These are phyloP conservation scores for Fusarium praegraminearum DNA, from an alignment of 2,329 filamentous ascomycete genomes.

Conservation along the genomic window DNA sequence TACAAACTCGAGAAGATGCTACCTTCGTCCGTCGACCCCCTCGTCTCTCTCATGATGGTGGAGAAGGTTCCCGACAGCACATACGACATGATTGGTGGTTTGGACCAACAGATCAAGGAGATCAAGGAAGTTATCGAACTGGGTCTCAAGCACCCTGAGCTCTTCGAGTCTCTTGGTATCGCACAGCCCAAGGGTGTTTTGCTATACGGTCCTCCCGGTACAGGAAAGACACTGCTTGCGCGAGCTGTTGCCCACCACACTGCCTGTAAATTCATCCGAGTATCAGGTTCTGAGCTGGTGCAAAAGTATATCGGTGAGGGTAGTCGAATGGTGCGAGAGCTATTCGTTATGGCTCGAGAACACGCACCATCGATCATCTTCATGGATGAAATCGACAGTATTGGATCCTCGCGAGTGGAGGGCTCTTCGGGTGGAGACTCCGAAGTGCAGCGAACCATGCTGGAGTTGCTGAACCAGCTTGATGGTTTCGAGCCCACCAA, in stretches of 20 bases:
- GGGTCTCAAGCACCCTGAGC: constrained; percentile 96
- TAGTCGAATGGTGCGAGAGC: constrained; percentile 96
- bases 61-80: constrained; percentile 99
- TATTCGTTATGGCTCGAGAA: constrained; percentile 99
- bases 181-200: constrained; percentile 98
- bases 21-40: constrained; percentile 95
- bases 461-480: constrained; percentile 97
- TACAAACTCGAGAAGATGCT: constrained; percentile 99
- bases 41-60: constrained; percentile 99
- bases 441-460: constrained; percentile 98
- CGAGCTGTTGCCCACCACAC: constrained; percentile 98
- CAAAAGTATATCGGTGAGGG: constrained; percentile 99
- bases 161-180: constrained; percentile 99
- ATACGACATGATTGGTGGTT: constrained; percentile 99
- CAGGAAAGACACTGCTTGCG: constrained; percentile 94
- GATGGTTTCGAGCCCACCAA: constrained; percentile 99
- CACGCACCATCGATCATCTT: constrained; percentile 99
- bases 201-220: constrained; percentile 95
- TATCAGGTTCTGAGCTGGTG: constrained; percentile 94
- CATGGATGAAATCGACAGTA: constrained; percentile 99
- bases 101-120: constrained; percentile 99
- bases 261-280: constrained; percentile 98
- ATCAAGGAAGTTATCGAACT: constrained; percentile 99
- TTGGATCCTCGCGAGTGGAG: constrained; percentile 96
- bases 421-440: constrained; percentile 95